Evolutionary conservation across 192 early-diverging fungal species (phyloP), one percentile per base, ranked within the genome.

Genomic region (Backusella parvicylindrica): DNA sequence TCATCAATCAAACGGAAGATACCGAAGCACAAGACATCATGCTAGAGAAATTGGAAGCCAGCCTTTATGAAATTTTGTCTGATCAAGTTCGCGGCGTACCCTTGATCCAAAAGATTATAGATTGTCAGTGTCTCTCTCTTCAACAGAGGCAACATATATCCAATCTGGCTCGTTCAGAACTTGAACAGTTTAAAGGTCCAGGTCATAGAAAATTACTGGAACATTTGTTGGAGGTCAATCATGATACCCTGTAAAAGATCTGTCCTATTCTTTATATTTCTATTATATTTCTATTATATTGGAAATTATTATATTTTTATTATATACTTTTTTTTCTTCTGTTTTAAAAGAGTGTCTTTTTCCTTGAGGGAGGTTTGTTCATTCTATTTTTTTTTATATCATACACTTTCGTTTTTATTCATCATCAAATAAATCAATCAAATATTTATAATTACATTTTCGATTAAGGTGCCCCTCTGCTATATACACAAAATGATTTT

Each of bases 1-100:
- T 98, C 72, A 92, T 95, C 40, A 93, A 93, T 75, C 96, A 98
- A 84, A 69, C 89, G 16, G 79, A 88, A 35, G 96, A 97, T 77
- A 83, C 89, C 35, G 91, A 94, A 66, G 95, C 96, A 18, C 93
- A 95, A 70, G 93, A 95, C 1, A 76, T 91, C 36, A 81, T 97
- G 38, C 83, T 98, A 35, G 88, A 92, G 78, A 32, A 31, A 4
- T 15, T 72, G 18, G 80, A 84, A 4, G 79, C 87, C 6, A 88
- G 91, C 0, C 81, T 92, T 6, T 83, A 85, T 32, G 89, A 91
- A 40, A 84, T 93, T 28, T 74, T 90, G 26, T 80, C 82, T 1
- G 95, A 98, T 79, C 92, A 92, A 71, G 86, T 89, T 12, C 91
- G 94, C 73, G 97, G 97, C 26, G 87, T 97, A 0, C 84, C 91